A percentile compares a stretch with the other conserved stretches of the same genome.
Evolutionary conservation across 1,284 basidiomycete species (phyloP).

Genomic region (Somion occarium): DNA sequence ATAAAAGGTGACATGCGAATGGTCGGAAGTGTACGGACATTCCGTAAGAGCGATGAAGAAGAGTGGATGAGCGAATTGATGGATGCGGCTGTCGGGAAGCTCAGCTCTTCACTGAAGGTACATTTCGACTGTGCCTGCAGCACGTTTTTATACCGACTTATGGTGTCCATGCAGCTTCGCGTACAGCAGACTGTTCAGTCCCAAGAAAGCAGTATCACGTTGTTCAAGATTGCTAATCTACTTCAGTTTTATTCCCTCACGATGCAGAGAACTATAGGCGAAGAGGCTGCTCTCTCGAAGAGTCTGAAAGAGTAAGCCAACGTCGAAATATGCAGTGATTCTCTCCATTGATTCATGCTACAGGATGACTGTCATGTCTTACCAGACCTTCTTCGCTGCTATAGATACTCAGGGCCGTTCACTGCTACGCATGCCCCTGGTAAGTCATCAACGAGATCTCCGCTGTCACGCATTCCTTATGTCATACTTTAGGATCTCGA

Average conservation of each 20-base stretch:
- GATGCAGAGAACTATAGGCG: constrained; percentile 89
- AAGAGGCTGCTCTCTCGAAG: constrained; percentile 69
- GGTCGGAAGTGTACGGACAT: constrained; percentile 70
- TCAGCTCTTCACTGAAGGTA: constrained; percentile 85
- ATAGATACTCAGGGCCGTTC: constrained; percentile 79
- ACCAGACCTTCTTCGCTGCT: constrained; percentile 82
- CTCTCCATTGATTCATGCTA: background rate
- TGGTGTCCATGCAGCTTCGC: constrained; percentile 54
- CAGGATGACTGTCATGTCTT: constrained; percentile 78
- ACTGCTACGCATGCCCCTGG: constrained; percentile 67
- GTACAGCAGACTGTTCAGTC: constrained; percentile 90
- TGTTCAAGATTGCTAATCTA: constrained; percentile 91
- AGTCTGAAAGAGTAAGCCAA: constrained; percentile 75
- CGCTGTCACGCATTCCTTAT: background rate
- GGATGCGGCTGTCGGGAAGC: constrained; percentile 79
- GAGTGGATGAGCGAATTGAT: constrained; percentile 79
- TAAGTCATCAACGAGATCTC: constrained; percentile 30
- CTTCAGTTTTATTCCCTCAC: constrained; percentile 92
- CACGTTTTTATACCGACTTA: too few species aligned
- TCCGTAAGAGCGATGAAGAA: constrained; percentile 62
- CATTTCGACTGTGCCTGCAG: too few species aligned
- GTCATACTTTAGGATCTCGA: constrained; percentile 58
- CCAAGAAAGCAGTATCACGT: constrained; percentile 89
- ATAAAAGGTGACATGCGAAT: constrained; percentile 62
- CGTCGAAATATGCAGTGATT: too few species aligned